Evolutionary conservation across 2,329 filamentous ascomycete genomes (phyloP).

Genomic region (Pseudogymnoascus sp.): DNA sequence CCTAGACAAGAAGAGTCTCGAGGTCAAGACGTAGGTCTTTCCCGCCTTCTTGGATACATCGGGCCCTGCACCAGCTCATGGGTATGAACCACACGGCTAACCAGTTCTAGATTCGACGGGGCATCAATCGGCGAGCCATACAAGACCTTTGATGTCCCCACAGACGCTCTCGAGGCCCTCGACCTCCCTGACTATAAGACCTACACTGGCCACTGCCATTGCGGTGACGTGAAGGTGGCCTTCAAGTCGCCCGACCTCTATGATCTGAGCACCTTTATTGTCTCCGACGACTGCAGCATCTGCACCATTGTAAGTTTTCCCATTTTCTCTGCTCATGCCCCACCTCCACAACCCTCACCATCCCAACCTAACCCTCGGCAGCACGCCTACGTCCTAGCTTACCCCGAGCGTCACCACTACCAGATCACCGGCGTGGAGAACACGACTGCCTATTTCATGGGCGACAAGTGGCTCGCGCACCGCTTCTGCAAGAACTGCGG

Average conservation of each 20-base stretch:
- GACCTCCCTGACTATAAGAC: slow-evolving; percentile 1
- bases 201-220: slow-evolving; percentile 8
- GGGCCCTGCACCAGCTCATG: neutral
- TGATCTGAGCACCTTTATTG: neutral
- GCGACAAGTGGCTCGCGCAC: neutral
- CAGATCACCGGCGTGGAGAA: neutral
- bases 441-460: neutral
- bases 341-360: neutral
- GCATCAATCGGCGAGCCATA: neutral
- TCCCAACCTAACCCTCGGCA: neutral
- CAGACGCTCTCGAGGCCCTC: neutral
- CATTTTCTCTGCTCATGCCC: neutral
- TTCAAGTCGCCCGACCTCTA: slow-evolving; percentile 4
- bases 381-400: neutral
- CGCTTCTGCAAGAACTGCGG: slow-evolving; percentile 2
- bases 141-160: neutral
- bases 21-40: neutral
- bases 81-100: neutral
- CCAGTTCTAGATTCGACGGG: neutral
- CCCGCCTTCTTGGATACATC: neutral
- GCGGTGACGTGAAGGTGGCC: neutral
- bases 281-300: slow-evolving; percentile 5
- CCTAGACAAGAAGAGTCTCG: neutral
- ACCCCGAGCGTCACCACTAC: neutral
- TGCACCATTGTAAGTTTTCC: neutral